Evolutionary conservation across 768 basidiomycete genomes (phyloP).

Genomic region (Lactarius akahatsu): DNA sequence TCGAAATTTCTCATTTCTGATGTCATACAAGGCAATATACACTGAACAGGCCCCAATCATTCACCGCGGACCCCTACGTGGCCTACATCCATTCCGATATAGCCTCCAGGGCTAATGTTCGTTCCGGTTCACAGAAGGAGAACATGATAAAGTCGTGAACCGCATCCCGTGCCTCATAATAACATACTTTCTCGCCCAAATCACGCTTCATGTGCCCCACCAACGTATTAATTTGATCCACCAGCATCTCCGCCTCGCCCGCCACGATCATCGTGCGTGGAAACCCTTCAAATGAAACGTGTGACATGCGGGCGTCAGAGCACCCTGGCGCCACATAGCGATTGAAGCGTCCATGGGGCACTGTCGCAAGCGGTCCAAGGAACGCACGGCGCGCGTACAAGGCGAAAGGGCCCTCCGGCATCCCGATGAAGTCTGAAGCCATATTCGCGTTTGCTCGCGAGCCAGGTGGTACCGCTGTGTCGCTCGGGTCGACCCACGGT

Average conservation of each 20-base stretch:
- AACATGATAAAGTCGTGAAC: slow-evolving; percentile 35
- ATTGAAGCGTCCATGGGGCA: slow-evolving; percentile 6
- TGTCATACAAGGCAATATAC: not conserved
- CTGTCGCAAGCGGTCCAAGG: slow-evolving; percentile 19
- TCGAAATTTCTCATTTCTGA: not conserved
- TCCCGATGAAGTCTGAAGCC: slow-evolving; percentile 18
- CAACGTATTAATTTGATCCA: slow-evolving; percentile 39
- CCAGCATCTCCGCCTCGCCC: slow-evolving; percentile 37
- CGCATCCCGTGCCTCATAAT: slow-evolving; percentile 35
- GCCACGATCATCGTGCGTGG: slow-evolving; percentile 37
- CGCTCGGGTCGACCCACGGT: slow-evolving; percentile 19
- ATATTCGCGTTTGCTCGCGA: slow-evolving; percentile 20
- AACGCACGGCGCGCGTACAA: slow-evolving; percentile 23
- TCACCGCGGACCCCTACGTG: not conserved
- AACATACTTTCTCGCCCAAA: slow-evolving; percentile 35
- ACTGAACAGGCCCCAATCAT: not conserved
- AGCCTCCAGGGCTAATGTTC: slow-evolving; percentile 28
- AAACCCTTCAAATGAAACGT: slow-evolving; percentile 35
- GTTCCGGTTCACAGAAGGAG: slow-evolving; percentile 33
- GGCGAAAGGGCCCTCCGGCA: slow-evolving; percentile 9
- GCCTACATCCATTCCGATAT: slow-evolving; percentile 28
- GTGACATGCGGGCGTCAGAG: slow-evolving; percentile 28
- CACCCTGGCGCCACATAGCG: slow-evolving; percentile 13
- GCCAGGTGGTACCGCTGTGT: slow-evolving; percentile 14
- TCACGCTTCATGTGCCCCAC: slow-evolving; percentile 35